These are phyloP conservation scores for Phyllosticta paracitricarpa DNA, from an alignment of 2,329 filamentous ascomycete species.

Conservation along the genomic window DNA sequence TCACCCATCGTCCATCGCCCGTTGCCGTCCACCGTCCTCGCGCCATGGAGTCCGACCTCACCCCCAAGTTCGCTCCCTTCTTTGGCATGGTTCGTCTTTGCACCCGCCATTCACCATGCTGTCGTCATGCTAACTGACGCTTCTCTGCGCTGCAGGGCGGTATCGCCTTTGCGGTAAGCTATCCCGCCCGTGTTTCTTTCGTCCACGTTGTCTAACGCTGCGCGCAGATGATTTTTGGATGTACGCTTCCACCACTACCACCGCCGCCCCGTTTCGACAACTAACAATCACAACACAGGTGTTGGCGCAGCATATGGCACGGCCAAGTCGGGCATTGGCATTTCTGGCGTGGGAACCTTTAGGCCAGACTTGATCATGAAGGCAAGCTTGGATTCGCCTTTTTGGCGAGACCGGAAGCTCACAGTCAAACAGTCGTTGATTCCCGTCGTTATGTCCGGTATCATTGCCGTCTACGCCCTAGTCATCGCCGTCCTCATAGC, in stretches of 20 bases:
- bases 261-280: neutral
- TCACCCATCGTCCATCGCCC: neutral
- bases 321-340: slow-evolving; percentile 80
- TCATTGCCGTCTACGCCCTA: slow-evolving; percentile 94
- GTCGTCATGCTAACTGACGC: slow-evolving; percentile 24
- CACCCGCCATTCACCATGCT: slow-evolving; percentile 1
- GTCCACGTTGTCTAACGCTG: slow-evolving; percentile 8
- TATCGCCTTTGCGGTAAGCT: slow-evolving; percentile 56
- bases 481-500: slow-evolving; percentile 95
- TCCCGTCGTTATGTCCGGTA: slow-evolving; percentile 96
- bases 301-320: slow-evolving; percentile 77
- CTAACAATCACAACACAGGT: slow-evolving; percentile 34
- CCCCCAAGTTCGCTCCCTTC: slow-evolving; percentile 79
- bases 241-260: slow-evolving; percentile 40
- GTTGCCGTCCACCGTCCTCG: neutral
- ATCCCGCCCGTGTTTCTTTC: slow-evolving; percentile 14
- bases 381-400: slow-evolving; percentile 37
- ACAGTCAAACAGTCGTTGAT: slow-evolving; percentile 55
- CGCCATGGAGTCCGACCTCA: slow-evolving; percentile 39
- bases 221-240: slow-evolving; percentile 64
- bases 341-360: slow-evolving; percentile 76
- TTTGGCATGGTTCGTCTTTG: slow-evolving; percentile 65
- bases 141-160: slow-evolving; percentile 47
- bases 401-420: neutral
- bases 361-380: slow-evolving; percentile 87